These are phyloP conservation scores for Sechiopsis laciniata DNA, from an alignment of 306 rosid species.

Conservation along the genomic window DNA sequence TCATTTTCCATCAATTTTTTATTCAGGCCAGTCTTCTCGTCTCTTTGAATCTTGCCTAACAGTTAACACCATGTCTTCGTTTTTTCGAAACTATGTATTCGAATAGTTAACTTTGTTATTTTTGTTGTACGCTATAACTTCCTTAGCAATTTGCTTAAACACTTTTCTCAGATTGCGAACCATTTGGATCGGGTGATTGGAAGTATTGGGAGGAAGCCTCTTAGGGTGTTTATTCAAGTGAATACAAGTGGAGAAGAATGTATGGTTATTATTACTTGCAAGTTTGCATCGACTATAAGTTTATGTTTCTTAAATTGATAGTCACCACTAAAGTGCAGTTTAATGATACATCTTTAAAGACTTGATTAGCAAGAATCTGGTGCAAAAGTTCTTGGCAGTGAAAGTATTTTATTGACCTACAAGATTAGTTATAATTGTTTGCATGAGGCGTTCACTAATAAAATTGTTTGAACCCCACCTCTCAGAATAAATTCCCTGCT, in stretches of 20 bases:
- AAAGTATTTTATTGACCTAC: neutral
- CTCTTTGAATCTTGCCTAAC: neutral
- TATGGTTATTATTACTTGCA: slow-evolving; percentile 39
- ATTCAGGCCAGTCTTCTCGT: slow-evolving; percentile 1
- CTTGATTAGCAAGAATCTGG: neutral
- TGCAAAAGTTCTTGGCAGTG: neutral
- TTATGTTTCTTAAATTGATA: neutral
- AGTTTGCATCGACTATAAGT: neutral
- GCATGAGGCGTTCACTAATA: neutral
- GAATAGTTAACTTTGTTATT: neutral
- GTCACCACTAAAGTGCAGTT: neutral
- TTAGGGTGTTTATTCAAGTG: slow-evolving; percentile 80
- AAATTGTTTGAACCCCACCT: neutral
- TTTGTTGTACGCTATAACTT: neutral
- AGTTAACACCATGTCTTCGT: neutral
- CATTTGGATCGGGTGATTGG: slow-evolving; percentile 60
- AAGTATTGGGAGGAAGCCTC: slow-evolving; percentile 67
- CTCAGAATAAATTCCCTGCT: neutral
- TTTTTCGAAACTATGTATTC: neutral
- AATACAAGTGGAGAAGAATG: slow-evolving; percentile 97
- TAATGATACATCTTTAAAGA: neutral
- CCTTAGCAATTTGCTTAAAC: neutral
- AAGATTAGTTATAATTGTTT: neutral
- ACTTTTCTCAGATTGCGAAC: slow-evolving; percentile 58
- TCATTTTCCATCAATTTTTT: neutral